These are phyloP conservation scores for Fraxinus nigra DNA, from an alignment of 305 asterid species.

Conservation along the genomic window DNA sequence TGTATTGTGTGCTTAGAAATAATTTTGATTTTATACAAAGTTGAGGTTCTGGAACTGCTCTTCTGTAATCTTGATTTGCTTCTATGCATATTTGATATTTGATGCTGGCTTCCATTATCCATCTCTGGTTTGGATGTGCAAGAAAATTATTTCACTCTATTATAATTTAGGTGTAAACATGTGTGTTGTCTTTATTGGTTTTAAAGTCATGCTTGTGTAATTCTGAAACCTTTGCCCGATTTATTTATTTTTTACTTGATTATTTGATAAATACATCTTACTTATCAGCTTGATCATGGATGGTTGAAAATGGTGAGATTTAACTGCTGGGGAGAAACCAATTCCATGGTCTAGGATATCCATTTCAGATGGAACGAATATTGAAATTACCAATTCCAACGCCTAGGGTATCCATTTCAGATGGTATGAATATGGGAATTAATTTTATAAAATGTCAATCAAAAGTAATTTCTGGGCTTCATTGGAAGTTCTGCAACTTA, in stretches of 20 bases:
- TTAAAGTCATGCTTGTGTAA: neutral
- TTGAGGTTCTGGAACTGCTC: conserved; percentile 3
- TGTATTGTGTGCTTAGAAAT: neutral
- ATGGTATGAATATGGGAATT: neutral
- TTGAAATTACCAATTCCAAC: neutral
- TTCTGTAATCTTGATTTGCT: conserved; percentile 22
- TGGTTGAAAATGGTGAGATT: neutral
- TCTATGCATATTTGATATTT: neutral
- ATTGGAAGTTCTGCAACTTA: neutral
- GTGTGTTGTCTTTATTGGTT: neutral
- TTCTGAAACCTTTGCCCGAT: neutral
- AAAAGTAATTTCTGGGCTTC: neutral
- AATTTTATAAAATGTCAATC: neutral
- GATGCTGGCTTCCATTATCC: neutral
- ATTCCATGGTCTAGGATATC: neutral
- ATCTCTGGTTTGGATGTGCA: neutral
- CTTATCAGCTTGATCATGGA: neutral
- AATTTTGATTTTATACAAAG: neutral
- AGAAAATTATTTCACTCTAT: neutral
- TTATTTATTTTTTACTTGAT: neutral
- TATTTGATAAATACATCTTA: neutral
- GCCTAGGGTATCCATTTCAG: no score
- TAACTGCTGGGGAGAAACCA: neutral
- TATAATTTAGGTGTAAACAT: neutral
- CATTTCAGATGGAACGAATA: neutral